Percentiles rank a stretch among this genome's conserved stretches.
Evolutionary conservation across 2,329 filamentous ascomycete species (phyloP).

Genomic region (Dothideomycetidae sp.): DNA sequence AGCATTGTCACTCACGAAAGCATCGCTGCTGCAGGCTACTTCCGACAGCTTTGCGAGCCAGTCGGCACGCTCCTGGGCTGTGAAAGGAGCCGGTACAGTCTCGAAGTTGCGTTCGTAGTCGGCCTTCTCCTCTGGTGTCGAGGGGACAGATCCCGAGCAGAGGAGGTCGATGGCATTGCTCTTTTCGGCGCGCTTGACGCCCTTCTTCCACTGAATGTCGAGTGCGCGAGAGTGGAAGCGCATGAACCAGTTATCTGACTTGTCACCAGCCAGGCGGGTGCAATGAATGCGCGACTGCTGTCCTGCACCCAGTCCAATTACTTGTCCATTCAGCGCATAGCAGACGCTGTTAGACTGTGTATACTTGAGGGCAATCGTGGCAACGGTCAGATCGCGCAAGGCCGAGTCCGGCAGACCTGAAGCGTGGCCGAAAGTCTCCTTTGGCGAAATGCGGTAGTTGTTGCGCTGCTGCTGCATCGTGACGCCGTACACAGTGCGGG

Average conservation of each 20-base stretch:
- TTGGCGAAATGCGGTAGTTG: conserved; percentile 70
- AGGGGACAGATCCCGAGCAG: conserved; percentile 78
- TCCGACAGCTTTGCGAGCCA: conserved; percentile 73
- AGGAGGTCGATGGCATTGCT: conserved; percentile 95
- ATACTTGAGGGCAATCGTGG: conserved; percentile 95
- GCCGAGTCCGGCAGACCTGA: conserved; percentile 60
- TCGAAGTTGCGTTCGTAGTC: conserved; percentile 85
- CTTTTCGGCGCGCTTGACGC: conserved; percentile 91
- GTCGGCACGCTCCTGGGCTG: conserved; percentile 64
- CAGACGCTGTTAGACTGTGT: conserved; percentile 98
- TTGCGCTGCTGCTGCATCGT: conserved; percentile 84
- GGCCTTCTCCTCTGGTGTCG: conserved; percentile 67
- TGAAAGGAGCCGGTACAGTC: conserved; percentile 71
- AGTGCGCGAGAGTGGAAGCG: conserved; percentile 87
- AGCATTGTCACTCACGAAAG: conserved; percentile 55
- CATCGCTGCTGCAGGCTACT: conserved; percentile 83
- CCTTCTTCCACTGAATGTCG: conserved; percentile 89
- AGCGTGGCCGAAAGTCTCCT: conserved; percentile 60
- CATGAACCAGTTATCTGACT: conserved; percentile 99
- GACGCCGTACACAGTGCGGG: conserved; percentile 79
- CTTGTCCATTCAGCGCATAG: conserved; percentile 86
- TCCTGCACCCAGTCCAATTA: conserved; percentile 85
- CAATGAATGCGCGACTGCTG: conserved; percentile 98
- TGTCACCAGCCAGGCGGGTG: conserved; percentile 91
- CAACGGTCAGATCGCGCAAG: conserved; percentile 78